Base-by-base conservation (phyloP, 192 early-diverging fungal genomes). In the Spizellomyces sp. region DNA sequence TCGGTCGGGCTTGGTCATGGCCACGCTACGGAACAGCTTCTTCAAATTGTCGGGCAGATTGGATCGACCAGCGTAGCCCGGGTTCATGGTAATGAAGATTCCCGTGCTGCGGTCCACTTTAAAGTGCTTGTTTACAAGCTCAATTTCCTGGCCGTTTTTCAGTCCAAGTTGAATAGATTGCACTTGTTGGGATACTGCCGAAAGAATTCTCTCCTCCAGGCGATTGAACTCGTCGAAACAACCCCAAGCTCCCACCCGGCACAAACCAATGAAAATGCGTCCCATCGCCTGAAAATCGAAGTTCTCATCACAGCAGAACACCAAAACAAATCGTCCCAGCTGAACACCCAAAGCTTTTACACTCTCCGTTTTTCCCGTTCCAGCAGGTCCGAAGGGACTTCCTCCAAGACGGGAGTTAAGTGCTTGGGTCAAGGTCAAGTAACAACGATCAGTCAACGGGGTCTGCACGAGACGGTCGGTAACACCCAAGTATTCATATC, bases 201-300 rank as follows among this genome's bases (percentile, higher is more conserved):
- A 98, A 66, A 99, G 79, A 62, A 99, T 99, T 61, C 95, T 85
- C 84, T 99, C 98, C 75, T 97, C 95, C 58, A 99, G 80, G 58
- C 98, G 92, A 80, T 99, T 99, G 82, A 99, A 99, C 83, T 99
- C 97, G 81, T 99, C 97, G 77, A 98, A 99, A 82, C 96, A 96
- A 66, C 98, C 97, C 96, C 96, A 99, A 0, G 96, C 98, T 48
- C 98, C 98, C 12, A 99, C 98, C 77, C 95, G 95, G 78, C 92
- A 98, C 69, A 99, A 86, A 65, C 98, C 98, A 70, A 99, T 90
- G 78, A 99, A 99, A 68, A 99, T 99, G 75, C 98, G 93, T 52
- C 98, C 98, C 96, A 99, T 98, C 41, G 98, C 96, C 76, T 98
- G 95, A 86, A 99, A 99, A 81, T 99, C 98, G 85, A 99, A 99